Percentiles rank a stretch among this genome's conserved stretches.
Conservation (phyloP, 2,329 filamentous ascomycete genomes). For the Lasiodiplodia sp. region DNA sequence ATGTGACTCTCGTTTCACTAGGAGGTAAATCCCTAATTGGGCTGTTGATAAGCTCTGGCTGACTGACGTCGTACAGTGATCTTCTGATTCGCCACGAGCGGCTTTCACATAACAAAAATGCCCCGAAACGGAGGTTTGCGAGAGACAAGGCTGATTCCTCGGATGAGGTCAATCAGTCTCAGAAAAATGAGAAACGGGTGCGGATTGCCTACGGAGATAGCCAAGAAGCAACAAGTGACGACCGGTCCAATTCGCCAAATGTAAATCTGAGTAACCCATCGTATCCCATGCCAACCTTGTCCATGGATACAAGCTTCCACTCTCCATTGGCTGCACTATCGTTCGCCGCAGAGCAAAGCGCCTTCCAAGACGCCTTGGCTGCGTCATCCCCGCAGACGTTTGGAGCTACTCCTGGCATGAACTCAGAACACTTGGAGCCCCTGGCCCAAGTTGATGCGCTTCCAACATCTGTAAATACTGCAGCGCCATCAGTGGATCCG, state of each 20-base stretch:
- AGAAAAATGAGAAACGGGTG: conserved; percentile 5
- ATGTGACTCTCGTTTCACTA: conserved; percentile 52
- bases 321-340: conserved; percentile 8
- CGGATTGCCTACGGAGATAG: conserved; percentile 4
- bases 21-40: conserved; percentile 43
- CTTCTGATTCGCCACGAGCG: conserved; percentile 51
- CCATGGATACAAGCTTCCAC: conserved; percentile 14
- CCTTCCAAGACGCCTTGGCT: conserved; percentile 16
- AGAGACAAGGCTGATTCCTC: conserved; percentile 27
- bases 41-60: not conserved
- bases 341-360: conserved; percentile 15
- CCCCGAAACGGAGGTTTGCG: not conserved
- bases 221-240: not conserved
- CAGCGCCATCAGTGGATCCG: conserved; percentile 20
- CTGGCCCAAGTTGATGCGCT: not conserved
- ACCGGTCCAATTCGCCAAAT: conserved; percentile 1
- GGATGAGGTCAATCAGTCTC: conserved; percentile 33
- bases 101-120: conserved; percentile 46
- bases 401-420: not conserved
- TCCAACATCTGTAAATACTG: conserved; percentile 31
- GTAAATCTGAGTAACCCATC: not conserved
- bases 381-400: not conserved
- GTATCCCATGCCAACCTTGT: not conserved
- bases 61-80: conserved; percentile 37
- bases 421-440: not conserved